Conservation (phyloP, 352 stramenopile species). For the Blastocystis sp. region DNA sequence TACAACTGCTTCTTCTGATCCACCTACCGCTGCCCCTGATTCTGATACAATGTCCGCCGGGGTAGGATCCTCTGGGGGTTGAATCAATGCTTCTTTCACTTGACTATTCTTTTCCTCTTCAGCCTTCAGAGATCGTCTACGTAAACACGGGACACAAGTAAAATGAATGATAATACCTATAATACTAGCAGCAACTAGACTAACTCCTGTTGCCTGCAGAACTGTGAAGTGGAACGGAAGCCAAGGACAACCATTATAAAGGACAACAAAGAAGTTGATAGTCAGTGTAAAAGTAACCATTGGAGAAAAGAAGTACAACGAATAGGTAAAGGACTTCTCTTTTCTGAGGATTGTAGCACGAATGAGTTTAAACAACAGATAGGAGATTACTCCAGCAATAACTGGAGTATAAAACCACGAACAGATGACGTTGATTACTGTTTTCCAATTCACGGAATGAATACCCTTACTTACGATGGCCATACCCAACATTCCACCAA, state of each 20-base stretch:
- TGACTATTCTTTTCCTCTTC: no score
- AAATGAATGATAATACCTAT: slow-evolving; percentile 58
- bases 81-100: not conserved
- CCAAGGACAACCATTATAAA: slow-evolving; percentile 71
- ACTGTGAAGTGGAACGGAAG: slow-evolving; percentile 32
- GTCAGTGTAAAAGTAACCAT: slow-evolving; percentile 73
- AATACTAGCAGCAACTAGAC: slow-evolving; percentile 60
- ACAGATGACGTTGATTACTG: slow-evolving; percentile 74
- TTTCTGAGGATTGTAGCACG: slow-evolving; percentile 73
- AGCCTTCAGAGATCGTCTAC: not conserved
- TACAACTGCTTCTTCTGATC: not conserved
- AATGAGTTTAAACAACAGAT: slow-evolving; percentile 75
- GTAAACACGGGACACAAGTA: not conserved
- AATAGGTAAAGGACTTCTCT: slow-evolving; percentile 69
- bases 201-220: not conserved
- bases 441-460: slow-evolving; percentile 73
- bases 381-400: slow-evolving; percentile 73
- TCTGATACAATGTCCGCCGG: no score
- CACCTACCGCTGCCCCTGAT: no score
- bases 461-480: slow-evolving; percentile 73
- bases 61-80: not conserved
- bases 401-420: slow-evolving; percentile 77
- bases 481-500: slow-evolving; percentile 75
- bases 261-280: slow-evolving; percentile 73
- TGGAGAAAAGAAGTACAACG: slow-evolving; percentile 73